Conservation (phyloP, 2,329 filamentous ascomycete species). For the Aureobasidium sp. region DNA sequence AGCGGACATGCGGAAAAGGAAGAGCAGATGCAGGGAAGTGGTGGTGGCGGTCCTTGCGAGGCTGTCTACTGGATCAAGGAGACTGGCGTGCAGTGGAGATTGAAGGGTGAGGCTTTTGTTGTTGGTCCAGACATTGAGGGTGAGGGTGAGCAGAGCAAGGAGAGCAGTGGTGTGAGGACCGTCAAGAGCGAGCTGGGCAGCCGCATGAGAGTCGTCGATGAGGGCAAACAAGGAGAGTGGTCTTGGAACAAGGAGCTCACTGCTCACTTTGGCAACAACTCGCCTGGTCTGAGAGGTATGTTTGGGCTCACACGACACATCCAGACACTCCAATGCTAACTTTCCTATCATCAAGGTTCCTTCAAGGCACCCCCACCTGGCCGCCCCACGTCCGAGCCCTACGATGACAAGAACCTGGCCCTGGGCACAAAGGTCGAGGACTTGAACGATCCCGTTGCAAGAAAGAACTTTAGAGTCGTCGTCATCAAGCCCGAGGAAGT, state of each 20-base stretch:
- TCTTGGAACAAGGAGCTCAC: slow-evolving; percentile 74
- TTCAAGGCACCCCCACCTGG: slow-evolving; percentile 52
- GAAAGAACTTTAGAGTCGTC: slow-evolving; percentile 76
- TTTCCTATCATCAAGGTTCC: slow-evolving; percentile 45
- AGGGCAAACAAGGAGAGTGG: slow-evolving; percentile 51
- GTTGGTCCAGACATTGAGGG: slow-evolving; percentile 62
- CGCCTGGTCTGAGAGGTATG: slow-evolving; percentile 67
- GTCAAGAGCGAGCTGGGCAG: slow-evolving; percentile 54
- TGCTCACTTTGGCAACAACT: slow-evolving; percentile 83
- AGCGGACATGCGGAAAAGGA: slow-evolving; percentile 40
- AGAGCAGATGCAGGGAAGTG: slow-evolving; percentile 43
- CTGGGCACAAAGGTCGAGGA: slow-evolving; percentile 61
- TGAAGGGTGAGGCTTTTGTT: slow-evolving; percentile 70
- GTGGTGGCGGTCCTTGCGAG: slow-evolving; percentile 67
- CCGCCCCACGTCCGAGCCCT: slow-evolving; percentile 39
- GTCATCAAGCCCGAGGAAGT: slow-evolving; percentile 76
- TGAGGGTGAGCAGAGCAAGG: slow-evolving; percentile 41
- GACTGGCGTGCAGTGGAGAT: slow-evolving; percentile 71
- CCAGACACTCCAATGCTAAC: slow-evolving; percentile 14
- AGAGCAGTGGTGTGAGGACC: slow-evolving; percentile 48
- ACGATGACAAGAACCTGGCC: slow-evolving; percentile 38
- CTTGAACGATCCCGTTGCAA: slow-evolving; percentile 62
- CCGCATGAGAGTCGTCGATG: slow-evolving; percentile 55
- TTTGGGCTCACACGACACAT: slow-evolving; percentile 10
- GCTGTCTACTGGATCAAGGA: slow-evolving; percentile 74